Evolutionary conservation across 345 rosid species (phyloP).

Genomic region (Populus alba): DNA sequence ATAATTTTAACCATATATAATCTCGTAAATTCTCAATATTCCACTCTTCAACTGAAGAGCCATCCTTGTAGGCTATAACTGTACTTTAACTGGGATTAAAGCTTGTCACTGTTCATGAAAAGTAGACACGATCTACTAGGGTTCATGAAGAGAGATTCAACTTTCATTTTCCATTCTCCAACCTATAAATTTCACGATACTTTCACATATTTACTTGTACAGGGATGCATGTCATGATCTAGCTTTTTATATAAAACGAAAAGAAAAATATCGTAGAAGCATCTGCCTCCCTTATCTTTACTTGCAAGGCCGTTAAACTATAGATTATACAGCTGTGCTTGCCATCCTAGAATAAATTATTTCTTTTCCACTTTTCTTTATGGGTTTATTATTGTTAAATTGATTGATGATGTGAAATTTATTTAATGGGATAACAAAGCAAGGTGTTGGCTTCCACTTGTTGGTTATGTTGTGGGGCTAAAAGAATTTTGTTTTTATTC

Average conservation of each 20-base stretch:
- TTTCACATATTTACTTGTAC: too few species aligned
- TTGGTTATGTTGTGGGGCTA: conserved; percentile 26
- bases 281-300: conserved; percentile 15
- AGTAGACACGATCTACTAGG: too few species aligned
- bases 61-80: too few species aligned
- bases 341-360: not conserved
- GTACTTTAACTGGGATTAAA: too few species aligned
- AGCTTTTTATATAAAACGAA: not conserved
- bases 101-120: too few species aligned
- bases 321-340: not conserved
- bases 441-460: conserved; percentile 35
- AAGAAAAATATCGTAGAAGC: not conserved
- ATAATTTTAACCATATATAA: too few species aligned
- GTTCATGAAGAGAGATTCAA: too few species aligned
- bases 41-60: too few species aligned
- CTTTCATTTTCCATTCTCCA: too few species aligned
- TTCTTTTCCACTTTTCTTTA: not conserved
- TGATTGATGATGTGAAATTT: conserved; percentile 6
- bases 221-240: too few species aligned
- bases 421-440: conserved; percentile 14
- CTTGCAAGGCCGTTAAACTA: conserved; percentile 28
- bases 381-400: not conserved
- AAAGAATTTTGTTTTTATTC: conserved; percentile 39
- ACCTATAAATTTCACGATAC: too few species aligned
- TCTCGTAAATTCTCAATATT: too few species aligned